Evolutionary conservation across 78 protist species (phyloP).

Genomic region (Blattamonas nauphoetae): DNA sequence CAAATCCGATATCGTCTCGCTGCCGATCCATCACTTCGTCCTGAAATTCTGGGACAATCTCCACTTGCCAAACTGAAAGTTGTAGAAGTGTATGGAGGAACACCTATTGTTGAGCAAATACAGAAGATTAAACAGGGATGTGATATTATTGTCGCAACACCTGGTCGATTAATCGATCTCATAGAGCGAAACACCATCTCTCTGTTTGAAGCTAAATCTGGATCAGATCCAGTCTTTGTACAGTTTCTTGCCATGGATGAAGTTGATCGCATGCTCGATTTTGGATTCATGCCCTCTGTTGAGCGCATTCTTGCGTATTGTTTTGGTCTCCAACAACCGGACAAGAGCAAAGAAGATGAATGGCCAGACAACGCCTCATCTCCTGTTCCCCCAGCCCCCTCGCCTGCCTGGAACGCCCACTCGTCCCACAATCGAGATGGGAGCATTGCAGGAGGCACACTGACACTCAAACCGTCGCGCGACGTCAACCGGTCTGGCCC

Average conservation of each 20-base stretch:
- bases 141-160: constrained; percentile 11
- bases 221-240: neutral
- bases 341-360: neutral
- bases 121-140: constrained; percentile 2
- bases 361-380: neutral
- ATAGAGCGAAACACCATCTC: neutral
- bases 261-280: constrained; percentile 49
- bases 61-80: neutral
- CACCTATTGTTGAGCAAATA: neutral
- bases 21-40: neutral
- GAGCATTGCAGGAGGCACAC: neutral
- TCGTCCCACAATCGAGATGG: neutral
- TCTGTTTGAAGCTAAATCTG: neutral
- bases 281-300: constrained; percentile 29
- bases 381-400: neutral
- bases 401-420: neutral
- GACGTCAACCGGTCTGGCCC: neutral
- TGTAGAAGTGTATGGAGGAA: neutral
- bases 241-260: constrained; percentile 34
- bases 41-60: neutral
- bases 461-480: neutral
- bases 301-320: neutral
- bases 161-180: constrained; percentile 41
- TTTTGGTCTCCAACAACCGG: neutral
- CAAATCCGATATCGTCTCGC: neutral